phyloP scores from a whole-genome alignment of 805 yeast genomes.

The Candida pseudoglaebosa region DNA sequence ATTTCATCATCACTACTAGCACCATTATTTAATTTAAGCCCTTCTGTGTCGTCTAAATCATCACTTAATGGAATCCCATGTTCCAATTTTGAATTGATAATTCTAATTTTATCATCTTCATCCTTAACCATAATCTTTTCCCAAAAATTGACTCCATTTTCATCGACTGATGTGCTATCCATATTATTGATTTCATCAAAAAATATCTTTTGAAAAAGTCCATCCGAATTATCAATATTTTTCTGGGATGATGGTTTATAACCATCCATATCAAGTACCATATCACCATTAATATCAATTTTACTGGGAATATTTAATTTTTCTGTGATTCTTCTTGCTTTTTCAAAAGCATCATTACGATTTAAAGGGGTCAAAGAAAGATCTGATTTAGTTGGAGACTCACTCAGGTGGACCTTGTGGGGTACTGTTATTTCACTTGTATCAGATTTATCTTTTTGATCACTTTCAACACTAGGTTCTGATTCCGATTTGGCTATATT shows the following conservation, averaged over 20 bases:
- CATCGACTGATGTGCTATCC: constrained; percentile 10
- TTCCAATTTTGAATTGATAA: constrained; percentile 46
- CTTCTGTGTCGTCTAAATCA: constrained; percentile 49
- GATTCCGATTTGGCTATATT: background rate
- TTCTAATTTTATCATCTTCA: constrained; percentile 63
- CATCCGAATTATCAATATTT: constrained; percentile 73
- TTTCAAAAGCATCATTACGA: constrained; percentile 46
- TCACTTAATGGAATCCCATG: constrained; percentile 25
- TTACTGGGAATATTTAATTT: constrained; percentile 83
- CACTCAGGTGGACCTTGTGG: background rate
- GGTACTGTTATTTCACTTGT: constrained; percentile 12
- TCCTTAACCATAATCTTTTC: constrained; percentile 48
- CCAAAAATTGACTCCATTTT: constrained; percentile 25
- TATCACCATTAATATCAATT: constrained; percentile 84
- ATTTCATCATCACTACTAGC: constrained; percentile 1
- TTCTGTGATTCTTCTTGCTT: constrained; percentile 60
- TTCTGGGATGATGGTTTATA: constrained; percentile 78
- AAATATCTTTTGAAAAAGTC: constrained; percentile 65
- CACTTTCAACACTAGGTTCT: background rate
- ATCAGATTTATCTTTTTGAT: background rate
- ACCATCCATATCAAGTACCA: constrained; percentile 91
- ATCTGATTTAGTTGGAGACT: constrained; percentile 8
- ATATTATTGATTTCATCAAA: constrained; percentile 57
- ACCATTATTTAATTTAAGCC: constrained; percentile 7
- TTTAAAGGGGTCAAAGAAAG: constrained; percentile 21